Conservation (phyloP, 805 yeast genomes). For the Babjeviella inositovora region DNA sequence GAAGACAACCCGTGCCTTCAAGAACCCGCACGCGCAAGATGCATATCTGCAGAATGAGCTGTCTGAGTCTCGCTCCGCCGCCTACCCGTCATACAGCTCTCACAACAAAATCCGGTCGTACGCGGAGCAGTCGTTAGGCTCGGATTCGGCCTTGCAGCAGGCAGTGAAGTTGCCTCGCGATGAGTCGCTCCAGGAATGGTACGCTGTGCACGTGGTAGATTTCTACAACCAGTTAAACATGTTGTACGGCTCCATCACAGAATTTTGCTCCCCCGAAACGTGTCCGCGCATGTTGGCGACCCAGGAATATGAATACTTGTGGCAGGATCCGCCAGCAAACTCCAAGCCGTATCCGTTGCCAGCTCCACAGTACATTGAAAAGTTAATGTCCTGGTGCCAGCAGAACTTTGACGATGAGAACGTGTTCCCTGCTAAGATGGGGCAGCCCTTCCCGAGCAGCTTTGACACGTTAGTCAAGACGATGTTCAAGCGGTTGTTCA, state of each 20-base stretch:
- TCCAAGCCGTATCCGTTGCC: constrained; percentile 69
- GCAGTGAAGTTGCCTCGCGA: constrained; percentile 91
- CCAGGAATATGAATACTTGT: constrained; percentile 87
- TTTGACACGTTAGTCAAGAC: constrained; percentile 70
- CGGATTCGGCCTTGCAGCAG: constrained; percentile 78
- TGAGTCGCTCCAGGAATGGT: constrained; percentile 86
- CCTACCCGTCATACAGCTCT: too few species aligned
- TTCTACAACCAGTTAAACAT: constrained; percentile 92
- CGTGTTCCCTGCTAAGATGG: constrained; percentile 78
- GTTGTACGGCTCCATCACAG: constrained; percentile 92
- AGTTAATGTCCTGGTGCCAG: constrained; percentile 91
- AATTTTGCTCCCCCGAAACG: constrained; percentile 86
- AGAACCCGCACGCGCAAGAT: too few species aligned
- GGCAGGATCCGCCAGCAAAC: constrained; percentile 69
- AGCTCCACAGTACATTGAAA: constrained; percentile 92
- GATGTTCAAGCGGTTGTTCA: constrained; percentile 77
- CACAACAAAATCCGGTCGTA: constrained; percentile 72
- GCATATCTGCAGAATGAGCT: too few species aligned
- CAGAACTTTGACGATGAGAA: constrained; percentile 81
- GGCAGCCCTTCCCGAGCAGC: constrained; percentile 83
- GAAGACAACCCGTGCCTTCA: too few species aligned
- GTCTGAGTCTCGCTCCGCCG: too few species aligned
- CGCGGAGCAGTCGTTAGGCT: constrained; percentile 91
- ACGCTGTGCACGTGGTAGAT: constrained; percentile 95
- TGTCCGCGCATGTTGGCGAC: constrained; percentile 98